Conservation (phyloP, 2,329 filamentous ascomycete genomes). For the Exophiala phaeomuriformis region DNA sequence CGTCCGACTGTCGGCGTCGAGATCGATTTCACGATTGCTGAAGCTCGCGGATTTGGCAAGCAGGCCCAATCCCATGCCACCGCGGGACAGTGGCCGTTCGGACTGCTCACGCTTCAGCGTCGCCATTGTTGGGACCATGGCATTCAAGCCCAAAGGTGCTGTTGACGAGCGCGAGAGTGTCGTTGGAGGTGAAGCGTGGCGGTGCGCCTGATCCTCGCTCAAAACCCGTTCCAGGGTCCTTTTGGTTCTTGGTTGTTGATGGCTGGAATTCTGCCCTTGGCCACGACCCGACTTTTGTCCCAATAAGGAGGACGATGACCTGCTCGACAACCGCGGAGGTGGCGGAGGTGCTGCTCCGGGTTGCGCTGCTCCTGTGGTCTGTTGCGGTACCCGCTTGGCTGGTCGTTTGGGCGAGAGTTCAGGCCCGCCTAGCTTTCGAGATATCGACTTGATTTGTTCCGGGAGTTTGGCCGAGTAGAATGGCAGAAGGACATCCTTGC, state of each 20-base stretch:
- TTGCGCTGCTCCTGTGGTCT: neutral
- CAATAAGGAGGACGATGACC: slow-evolving; percentile 41
- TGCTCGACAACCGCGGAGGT: slow-evolving; percentile 41
- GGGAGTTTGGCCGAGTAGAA: slow-evolving; percentile 45
- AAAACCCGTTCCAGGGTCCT: slow-evolving; percentile 41
- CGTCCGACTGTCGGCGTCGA: slow-evolving; percentile 39
- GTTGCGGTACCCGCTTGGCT: slow-evolving; percentile 9
- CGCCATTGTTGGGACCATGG: slow-evolving; percentile 30
- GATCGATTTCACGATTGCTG: slow-evolving; percentile 44
- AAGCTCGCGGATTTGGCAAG: slow-evolving; percentile 41
- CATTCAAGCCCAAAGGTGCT: slow-evolving; percentile 29
- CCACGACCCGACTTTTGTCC: slow-evolving; percentile 15
- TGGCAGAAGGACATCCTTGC: slow-evolving; percentile 44
- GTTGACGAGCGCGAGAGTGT: slow-evolving; percentile 39
- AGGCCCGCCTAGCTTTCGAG: slow-evolving; percentile 42
- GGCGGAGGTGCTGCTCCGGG: slow-evolving; percentile 1
- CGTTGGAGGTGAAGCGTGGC: slow-evolving; percentile 32
- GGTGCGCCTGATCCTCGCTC: slow-evolving; percentile 38
- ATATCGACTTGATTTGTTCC: slow-evolving; percentile 41
- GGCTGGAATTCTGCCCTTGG: slow-evolving; percentile 27
- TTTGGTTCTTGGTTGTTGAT: slow-evolving; percentile 29
- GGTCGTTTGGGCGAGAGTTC: slow-evolving; percentile 33
- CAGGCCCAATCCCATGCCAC: slow-evolving; percentile 30
- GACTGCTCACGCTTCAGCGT: slow-evolving; percentile 37
- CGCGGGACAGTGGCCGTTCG: slow-evolving; percentile 35